Percentiles rank a stretch among this genome's conserved stretches.
phyloP scores from a whole-genome alignment of 257 asterid species.

The Ophiorrhiza pumila region DNA sequence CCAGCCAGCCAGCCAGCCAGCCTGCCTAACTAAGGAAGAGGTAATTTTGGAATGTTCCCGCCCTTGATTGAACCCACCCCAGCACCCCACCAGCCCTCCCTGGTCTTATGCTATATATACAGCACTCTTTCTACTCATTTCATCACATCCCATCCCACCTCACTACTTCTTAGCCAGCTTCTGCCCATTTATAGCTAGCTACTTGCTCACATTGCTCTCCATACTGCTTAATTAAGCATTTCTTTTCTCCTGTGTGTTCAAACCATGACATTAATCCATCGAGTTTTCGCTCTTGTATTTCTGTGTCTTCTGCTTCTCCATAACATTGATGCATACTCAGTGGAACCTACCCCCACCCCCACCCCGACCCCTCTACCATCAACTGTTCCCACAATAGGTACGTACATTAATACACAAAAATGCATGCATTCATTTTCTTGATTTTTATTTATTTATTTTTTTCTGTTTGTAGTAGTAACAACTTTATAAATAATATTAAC shows the following conservation, averaged over 20 bases:
- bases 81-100: not conserved
- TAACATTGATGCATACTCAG: conserved; percentile 22
- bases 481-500: no score
- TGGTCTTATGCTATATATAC: conserved; percentile 2
- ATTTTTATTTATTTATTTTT: not conserved
- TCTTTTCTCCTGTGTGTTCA: not conserved
- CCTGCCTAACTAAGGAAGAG: no score
- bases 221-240: not conserved
- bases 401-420: not conserved
- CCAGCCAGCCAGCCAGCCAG: no score
- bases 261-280: conserved; percentile 22
- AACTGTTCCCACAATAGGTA: not conserved
- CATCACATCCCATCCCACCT: conserved; percentile 3
- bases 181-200: no score
- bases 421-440: not conserved
- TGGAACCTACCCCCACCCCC: conserved; percentile 2
- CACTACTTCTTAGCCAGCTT: not conserved
- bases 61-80: not conserved
- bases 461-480: no score
- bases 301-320: conserved; percentile 22
- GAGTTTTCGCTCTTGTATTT: conserved; percentile 10
- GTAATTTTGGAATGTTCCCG: not conserved
- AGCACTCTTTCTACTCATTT: not conserved
- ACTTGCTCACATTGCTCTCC: not conserved
- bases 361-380: not conserved